phyloP scores from a whole-genome alignment of 306 rosid genomes.

The Prunus mongolica region DNA sequence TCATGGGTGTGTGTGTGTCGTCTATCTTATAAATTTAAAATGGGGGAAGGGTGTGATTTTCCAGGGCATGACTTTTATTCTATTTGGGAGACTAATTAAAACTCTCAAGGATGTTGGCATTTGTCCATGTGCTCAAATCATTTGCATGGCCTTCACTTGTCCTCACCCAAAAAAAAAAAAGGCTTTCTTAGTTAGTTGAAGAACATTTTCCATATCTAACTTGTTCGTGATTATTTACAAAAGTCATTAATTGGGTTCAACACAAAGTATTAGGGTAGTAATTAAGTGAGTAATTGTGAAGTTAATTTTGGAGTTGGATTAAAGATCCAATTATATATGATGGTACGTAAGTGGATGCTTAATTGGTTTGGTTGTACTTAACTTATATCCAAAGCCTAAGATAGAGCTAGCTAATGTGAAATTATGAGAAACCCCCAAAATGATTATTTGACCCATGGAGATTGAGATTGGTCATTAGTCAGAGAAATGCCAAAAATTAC shows the following conservation, averaged over 20 bases:
- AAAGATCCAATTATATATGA: neutral
- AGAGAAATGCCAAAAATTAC: slow-evolving; percentile 20
- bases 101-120: slow-evolving; percentile 18
- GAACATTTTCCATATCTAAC: neutral
- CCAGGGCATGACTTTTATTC: slow-evolving; percentile 31
- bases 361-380: too few relatives aligned
- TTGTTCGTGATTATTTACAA: neutral
- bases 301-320: neutral
- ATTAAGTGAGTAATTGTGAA: neutral
- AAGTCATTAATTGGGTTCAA: neutral
- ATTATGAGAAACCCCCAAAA: neutral
- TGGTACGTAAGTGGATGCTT: too few relatives aligned
- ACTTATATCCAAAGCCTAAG: too few relatives aligned
- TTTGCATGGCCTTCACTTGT: slow-evolving; percentile 52
- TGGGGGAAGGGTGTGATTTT: slow-evolving; percentile 23
- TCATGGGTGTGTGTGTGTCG: slow-evolving; percentile 39
- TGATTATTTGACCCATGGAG: neutral
- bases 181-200: slow-evolving; percentile 9
- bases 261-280: neutral
- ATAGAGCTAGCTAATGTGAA: neutral
- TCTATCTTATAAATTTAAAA: slow-evolving; percentile 19
- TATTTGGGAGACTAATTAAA: slow-evolving; percentile 11
- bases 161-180: slow-evolving; percentile 16
- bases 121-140: slow-evolving; percentile 63
- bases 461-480: neutral